These are phyloP conservation scores for Pezicula radicicola DNA, from an alignment of 2,329 filamentous ascomycete genomes.

Conservation along the genomic window DNA sequence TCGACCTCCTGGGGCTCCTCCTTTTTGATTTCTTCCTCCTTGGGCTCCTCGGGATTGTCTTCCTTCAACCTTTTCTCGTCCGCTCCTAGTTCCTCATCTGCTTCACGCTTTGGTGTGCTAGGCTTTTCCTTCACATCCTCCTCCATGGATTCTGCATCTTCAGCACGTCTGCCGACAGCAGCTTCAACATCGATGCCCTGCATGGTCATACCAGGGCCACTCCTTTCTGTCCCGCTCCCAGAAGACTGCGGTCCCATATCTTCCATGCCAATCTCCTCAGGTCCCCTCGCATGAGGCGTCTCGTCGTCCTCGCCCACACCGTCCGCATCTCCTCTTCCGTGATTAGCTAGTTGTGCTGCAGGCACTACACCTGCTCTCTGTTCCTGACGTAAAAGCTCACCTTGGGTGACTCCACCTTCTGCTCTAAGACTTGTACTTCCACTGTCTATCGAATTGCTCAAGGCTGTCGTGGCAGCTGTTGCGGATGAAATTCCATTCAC, in stretches of 20 bases:
- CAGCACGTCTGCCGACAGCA: conserved; percentile 53
- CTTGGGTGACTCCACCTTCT: conserved; percentile 67
- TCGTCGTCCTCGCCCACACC: conserved; percentile 53
- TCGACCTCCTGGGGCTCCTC: conserved; percentile 9
- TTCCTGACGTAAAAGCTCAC: conserved; percentile 81
- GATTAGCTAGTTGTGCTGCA: conserved; percentile 49
- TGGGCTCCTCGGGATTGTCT: conserved; percentile 23
- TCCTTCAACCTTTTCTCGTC: conserved; percentile 49
- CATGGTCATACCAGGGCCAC: conserved; percentile 43
- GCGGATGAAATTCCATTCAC: conserved; percentile 65
- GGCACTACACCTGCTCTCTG: conserved; percentile 79
- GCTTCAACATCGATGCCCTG: conserved; percentile 58
- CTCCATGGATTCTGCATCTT: conserved; percentile 25
- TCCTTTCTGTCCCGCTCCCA: conserved; percentile 34
- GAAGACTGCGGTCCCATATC: conserved; percentile 73
- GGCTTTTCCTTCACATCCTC: conserved; percentile 22
- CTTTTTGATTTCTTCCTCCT: conserved; percentile 10
- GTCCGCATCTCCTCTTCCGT: conserved; percentile 28
- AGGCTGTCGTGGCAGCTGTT: conserved; percentile 28
- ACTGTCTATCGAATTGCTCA: conserved; percentile 19
- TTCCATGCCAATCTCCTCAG: conserved; percentile 78
- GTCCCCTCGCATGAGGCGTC: conserved; percentile 78
- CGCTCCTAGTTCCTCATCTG: conserved; percentile 41
- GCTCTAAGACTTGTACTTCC: conserved; percentile 22
- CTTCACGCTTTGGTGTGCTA: conserved; percentile 52